phyloP scores from a whole-genome alignment of 164 flowering plant species.

The Nymphaea colorata region DNA sequence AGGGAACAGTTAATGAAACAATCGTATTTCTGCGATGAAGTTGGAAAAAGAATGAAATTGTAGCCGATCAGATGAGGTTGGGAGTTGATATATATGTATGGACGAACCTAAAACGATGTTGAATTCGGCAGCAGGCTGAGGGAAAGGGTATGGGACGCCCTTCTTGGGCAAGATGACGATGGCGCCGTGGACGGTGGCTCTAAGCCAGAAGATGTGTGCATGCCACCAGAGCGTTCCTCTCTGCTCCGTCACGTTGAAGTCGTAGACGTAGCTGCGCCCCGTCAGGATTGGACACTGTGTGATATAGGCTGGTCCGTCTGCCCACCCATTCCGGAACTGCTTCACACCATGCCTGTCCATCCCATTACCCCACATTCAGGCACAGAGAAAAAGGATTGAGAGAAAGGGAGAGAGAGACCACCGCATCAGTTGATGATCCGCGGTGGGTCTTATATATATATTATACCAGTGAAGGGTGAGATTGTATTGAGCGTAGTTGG shows the following conservation, averaged over 20 bases:
- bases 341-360: neutral
- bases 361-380: neutral
- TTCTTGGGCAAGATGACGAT: neutral
- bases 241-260: neutral
- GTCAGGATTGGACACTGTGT: neutral
- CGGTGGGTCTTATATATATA: no score
- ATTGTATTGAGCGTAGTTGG: neutral
- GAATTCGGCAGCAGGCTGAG: neutral
- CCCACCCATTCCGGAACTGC: neutral
- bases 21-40: no score
- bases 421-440: no score
- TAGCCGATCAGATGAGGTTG: no score
- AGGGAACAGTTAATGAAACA: no score
- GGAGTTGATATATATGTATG: no score
- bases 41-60: no score
- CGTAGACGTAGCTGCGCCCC: neutral
- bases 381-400: neutral
- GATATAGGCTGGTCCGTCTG: neutral
- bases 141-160: neutral
- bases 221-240: neutral
- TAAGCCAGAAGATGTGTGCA: neutral
- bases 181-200: neutral
- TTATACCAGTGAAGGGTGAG: neutral
- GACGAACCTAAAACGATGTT: neutral
- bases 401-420: neutral